Evolutionary conservation across 192 early-diverging fungal species (phyloP), one percentile per base, ranked within the genome.

Genomic region (Backusella psychrophila): DNA sequence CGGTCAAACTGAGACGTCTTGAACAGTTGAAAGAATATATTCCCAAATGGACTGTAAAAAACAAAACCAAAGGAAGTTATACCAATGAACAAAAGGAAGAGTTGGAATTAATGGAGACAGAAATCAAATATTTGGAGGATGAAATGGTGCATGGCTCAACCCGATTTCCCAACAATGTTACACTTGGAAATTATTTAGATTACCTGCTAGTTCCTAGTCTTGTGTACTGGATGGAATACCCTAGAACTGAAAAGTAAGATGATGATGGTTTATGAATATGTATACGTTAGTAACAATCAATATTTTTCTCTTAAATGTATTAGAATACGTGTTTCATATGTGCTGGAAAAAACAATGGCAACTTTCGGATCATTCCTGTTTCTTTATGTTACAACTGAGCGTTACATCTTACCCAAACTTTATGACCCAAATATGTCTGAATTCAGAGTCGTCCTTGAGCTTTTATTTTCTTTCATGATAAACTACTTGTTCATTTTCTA

Each of bases 211-310:
- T 97, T 12, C 97, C 97, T 9, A 89, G 94, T 9, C 86, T 99
- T 70, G 96, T 99, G 7, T 99, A 99, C 75, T 94, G 97, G 82
- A 83, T 97, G 41, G 91, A 95, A 74, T 99, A 96, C 77, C 97
- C 97, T 46, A 88, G 97, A 38, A 97, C 95, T 9, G 75, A 81
- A 69, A 86, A 75, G 91, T 94, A 88, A 39, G 86, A 14, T 19
- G 36, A 23, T 34, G 42, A 49, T n/a, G 31, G 63, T 35, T 72
- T 31, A 42, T 19, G 35, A 2, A 19, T 17, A 34, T 70, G 21
- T 36, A 73, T 63, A 31, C 29, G 35, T 21, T 46, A n/a, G 46
- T 67, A 21, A 63, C 44, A 63, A 29, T 14, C 7, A 29, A 63
- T 0, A 29, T 66, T 73, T 33, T 59, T 75, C 23, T 39, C 49